phyloP scores from a whole-genome alignment of 179 eudicot genomes.

The Patellifolia procumbens region DNA sequence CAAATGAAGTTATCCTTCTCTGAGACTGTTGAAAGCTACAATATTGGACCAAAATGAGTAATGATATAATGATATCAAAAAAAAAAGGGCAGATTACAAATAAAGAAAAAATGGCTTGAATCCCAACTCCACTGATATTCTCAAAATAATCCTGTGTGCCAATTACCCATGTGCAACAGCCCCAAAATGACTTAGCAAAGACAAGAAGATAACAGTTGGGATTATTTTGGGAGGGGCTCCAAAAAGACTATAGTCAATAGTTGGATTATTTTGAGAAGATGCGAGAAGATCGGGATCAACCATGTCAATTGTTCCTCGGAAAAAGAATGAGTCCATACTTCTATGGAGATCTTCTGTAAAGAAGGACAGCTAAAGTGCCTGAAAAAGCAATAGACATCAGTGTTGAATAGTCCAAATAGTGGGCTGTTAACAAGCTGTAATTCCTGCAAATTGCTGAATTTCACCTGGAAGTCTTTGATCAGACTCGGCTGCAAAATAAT shows the following conservation, averaged over 20 bases:
- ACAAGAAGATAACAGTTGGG: not conserved
- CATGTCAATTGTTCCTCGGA: too few relatives aligned
- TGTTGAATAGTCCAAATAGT: slow-evolving; percentile 41
- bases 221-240: too few relatives aligned
- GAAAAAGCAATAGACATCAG: slow-evolving; percentile 46
- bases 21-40: slow-evolving; percentile 39
- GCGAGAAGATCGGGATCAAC: not conserved
- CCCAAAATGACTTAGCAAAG: too few relatives aligned
- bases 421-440: slow-evolving; percentile 41
- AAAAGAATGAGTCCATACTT: slow-evolving; percentile 20
- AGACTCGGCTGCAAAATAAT: slow-evolving; percentile 38
- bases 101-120: too few relatives aligned
- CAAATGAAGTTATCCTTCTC: slow-evolving; percentile 40
- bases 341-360: slow-evolving; percentile 30
- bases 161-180: too few relatives aligned
- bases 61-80: not conserved
- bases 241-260: too few relatives aligned
- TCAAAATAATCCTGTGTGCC: too few relatives aligned
- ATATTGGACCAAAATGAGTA: not conserved
- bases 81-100: too few relatives aligned
- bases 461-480: slow-evolving; percentile 38
- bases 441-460: slow-evolving; percentile 34
- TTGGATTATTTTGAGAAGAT: not conserved
- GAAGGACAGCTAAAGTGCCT: slow-evolving; percentile 39
- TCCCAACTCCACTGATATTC: too few relatives aligned